Conservation (phyloP, 305 asterid genomes). For the Monarda citriodora region DNA sequence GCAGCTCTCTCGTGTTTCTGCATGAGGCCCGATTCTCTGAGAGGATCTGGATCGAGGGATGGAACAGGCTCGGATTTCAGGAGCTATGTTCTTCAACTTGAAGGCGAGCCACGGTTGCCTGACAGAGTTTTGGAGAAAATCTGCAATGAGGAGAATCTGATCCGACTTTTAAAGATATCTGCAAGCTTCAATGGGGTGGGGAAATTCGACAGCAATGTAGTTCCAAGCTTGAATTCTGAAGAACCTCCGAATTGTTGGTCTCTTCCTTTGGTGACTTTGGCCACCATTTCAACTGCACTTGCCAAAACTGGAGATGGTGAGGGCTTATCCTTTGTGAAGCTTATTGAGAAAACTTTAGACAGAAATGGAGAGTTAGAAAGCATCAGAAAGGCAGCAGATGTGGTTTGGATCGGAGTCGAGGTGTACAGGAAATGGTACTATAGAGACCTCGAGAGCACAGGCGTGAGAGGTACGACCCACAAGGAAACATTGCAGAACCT, state of each 20-base stretch:
- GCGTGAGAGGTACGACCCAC: background rate
- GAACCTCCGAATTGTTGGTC: slow-evolving; percentile 40
- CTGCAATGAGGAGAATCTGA: slow-evolving; percentile 15
- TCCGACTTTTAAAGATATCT: slow-evolving; percentile 3
- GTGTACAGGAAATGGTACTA: slow-evolving; percentile 20
- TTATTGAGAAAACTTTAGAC: too few relatives aligned
- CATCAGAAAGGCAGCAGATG: too few relatives aligned
- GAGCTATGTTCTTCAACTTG: background rate
- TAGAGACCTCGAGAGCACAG: too few relatives aligned
- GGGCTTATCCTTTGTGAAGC: slow-evolving; percentile 9
- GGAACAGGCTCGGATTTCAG: slow-evolving; percentile 15
- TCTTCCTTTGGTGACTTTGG: too few relatives aligned
- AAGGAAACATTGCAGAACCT: slow-evolving; percentile 23
- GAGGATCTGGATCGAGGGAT: background rate
- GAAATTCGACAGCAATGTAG: background rate
- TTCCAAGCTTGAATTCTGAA: slow-evolving; percentile 9
- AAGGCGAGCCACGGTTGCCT: slow-evolving; percentile 26
- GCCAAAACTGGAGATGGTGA: background rate
- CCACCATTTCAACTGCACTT: too few relatives aligned
- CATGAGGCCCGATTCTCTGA: background rate
- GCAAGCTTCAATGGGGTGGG: background rate
- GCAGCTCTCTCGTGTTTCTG: background rate
- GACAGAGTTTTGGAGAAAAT: slow-evolving; percentile 15
- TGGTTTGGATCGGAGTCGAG: slow-evolving; percentile 19
- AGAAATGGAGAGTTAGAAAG: too few relatives aligned